Percentiles rank a stretch among this genome's conserved stretches.
Evolutionary conservation across 768 basidiomycete genomes (phyloP).

Genomic region (Melanogaster broomeanus): DNA sequence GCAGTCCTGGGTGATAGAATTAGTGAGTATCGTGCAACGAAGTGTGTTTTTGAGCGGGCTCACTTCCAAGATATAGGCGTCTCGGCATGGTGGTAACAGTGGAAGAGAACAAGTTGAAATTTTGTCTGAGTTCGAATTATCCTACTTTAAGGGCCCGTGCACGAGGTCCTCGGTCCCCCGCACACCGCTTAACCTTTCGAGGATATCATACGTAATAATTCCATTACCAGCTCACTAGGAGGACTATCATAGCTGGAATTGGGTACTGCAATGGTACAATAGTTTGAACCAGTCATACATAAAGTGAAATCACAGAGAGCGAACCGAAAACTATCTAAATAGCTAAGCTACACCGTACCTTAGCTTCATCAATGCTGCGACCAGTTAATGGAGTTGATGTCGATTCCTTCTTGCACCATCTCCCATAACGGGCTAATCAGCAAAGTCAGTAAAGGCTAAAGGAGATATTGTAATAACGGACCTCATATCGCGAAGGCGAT

Average conservation of each 20-base stretch:
- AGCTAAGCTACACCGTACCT: background rate
- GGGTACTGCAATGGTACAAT: slow-evolving; percentile 9
- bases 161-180: slow-evolving; percentile 19
- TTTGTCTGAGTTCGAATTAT: slow-evolving; percentile 34
- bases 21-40: slow-evolving; percentile 5
- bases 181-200: slow-evolving; percentile 5
- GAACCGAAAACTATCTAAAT: slow-evolving; percentile 3
- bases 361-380: slow-evolving; percentile 52
- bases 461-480: slow-evolving; percentile 29
- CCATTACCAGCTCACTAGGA: too few species aligned
- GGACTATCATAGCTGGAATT: too few species aligned
- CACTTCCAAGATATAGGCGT: slow-evolving; percentile 87
- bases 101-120: slow-evolving; percentile 27
- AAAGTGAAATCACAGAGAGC: slow-evolving; percentile 10
- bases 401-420: slow-evolving; percentile 99
- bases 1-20: slow-evolving; percentile 56
- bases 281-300: slow-evolving; percentile 13
- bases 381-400: slow-evolving; percentile 95
- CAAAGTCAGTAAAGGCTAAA: slow-evolving; percentile 11
- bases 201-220: too few species aligned
- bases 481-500: slow-evolving; percentile 92
- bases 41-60: slow-evolving; percentile 23
- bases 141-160: slow-evolving; percentile 34
- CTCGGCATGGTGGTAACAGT: slow-evolving; percentile 63
- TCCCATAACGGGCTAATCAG: slow-evolving; percentile 88